Conservation (phyloP, 108 stramenopile species). For the Skeletonema potamos region DNA sequence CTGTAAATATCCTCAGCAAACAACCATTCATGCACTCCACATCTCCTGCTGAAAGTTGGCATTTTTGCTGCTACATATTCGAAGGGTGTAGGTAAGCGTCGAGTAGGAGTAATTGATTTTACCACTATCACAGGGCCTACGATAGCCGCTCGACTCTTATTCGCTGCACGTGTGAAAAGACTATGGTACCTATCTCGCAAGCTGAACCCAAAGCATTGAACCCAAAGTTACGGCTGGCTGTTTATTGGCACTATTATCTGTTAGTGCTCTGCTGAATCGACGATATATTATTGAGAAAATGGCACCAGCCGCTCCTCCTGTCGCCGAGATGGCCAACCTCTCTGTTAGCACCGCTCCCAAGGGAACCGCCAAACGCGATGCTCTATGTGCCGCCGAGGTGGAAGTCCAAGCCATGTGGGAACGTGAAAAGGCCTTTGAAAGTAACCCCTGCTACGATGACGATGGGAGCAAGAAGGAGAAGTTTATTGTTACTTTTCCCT, state of each 20-base stretch:
- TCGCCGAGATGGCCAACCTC: conserved; percentile 20
- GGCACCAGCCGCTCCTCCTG: conserved; percentile 13
- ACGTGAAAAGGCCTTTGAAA: conserved; percentile 70
- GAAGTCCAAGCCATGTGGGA: conserved; percentile 83
- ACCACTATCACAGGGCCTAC: background rate
- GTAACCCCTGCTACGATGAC: conserved; percentile 44
- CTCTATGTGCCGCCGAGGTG: conserved; percentile 69
- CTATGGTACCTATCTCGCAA: too few relatives aligned
- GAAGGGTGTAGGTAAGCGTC: background rate
- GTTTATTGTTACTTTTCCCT: conserved; percentile 98
- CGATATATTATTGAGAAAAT: background rate
- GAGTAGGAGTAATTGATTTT: background rate
- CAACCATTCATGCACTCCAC: too few relatives aligned
- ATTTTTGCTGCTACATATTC: too few relatives aligned
- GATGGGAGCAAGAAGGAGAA: conserved; percentile 52
- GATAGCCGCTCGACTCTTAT: background rate
- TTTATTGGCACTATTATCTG: background rate
- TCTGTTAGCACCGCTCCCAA: conserved; percentile 48
- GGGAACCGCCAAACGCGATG: conserved; percentile 85
- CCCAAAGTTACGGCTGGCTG: background rate
- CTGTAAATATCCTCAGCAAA: too few relatives aligned
- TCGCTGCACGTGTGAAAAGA: background rate
- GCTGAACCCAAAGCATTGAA: too few relatives aligned
- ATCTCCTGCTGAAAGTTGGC: too few relatives aligned
- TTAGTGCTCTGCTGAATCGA: background rate